These are phyloP conservation scores for Petunia axillaris DNA, from an alignment of 257 asterid species.

Conservation along the genomic window DNA sequence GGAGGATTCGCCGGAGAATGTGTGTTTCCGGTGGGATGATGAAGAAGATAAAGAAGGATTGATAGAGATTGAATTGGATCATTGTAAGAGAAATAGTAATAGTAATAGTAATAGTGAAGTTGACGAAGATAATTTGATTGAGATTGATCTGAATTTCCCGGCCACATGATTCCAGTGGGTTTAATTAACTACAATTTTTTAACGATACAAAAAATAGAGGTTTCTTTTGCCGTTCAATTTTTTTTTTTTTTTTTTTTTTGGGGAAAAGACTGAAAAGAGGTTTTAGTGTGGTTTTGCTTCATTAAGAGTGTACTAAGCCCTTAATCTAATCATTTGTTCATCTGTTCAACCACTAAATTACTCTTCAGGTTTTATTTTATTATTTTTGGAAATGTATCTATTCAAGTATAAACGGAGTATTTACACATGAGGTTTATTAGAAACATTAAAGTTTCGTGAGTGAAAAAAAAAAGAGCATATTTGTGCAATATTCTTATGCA, in stretches of 20 bases:
- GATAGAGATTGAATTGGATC: slow-evolving; percentile 73
- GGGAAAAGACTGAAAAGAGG: neutral
- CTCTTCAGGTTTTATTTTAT: neutral
- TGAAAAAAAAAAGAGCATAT: too few species aligned
- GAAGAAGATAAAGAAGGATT: slow-evolving; percentile 62
- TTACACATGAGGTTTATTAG: too few species aligned
- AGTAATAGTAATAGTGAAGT: slow-evolving; percentile 41
- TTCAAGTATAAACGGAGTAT: too few species aligned
- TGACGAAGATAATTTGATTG: slow-evolving; percentile 86
- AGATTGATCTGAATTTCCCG: slow-evolving; percentile 59
- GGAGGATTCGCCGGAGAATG: slow-evolving; percentile 52
- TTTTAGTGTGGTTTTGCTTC: neutral
- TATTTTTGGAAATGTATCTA: too few species aligned
- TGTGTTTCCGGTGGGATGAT: slow-evolving; percentile 60
- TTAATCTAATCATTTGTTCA: neutral
- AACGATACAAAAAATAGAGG: neutral
- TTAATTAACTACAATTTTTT: slow-evolving; percentile 22
- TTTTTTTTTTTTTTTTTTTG: neutral
- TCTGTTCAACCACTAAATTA: neutral
- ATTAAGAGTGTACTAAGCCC: neutral
- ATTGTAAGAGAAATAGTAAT: slow-evolving; percentile 30
- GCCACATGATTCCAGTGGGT: neutral
- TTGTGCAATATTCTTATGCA: too few species aligned
- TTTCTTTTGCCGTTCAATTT: neutral
- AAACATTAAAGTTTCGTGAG: too few species aligned